phyloP scores from a whole-genome alignment of 352 stramenopile species.

The Thraustochytrium striatum region DNA sequence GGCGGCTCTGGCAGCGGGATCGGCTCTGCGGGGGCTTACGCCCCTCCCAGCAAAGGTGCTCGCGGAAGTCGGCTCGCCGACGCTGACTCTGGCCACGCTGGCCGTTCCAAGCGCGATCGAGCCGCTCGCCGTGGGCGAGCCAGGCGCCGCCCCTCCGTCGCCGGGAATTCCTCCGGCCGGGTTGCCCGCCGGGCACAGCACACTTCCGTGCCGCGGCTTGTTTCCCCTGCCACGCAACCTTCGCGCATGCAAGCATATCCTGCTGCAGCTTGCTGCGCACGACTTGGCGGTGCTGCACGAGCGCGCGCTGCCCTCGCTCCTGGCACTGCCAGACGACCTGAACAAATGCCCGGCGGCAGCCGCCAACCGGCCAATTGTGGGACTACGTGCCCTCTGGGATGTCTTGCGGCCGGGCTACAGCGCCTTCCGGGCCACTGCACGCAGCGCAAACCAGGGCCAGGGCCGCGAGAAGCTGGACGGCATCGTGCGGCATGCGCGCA shows the following conservation, averaged over 20 bases:
- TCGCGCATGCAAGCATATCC: conserved; percentile 29
- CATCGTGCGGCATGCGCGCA: not conserved
- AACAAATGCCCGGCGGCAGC: not conserved
- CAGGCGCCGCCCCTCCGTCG: too few species aligned
- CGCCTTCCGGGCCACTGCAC: conserved; percentile 6
- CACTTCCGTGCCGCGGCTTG: too few species aligned
- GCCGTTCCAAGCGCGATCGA: too few species aligned
- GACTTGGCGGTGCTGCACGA: conserved; percentile 3
- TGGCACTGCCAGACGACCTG: conserved; percentile 32
- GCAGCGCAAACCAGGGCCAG: not conserved
- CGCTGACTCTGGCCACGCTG: too few species aligned
- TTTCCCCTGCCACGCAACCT: not conserved
- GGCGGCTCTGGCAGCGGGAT: too few species aligned
- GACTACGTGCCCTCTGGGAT: conserved; percentile 19
- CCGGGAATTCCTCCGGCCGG: too few species aligned
- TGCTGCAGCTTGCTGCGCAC: conserved; percentile 36
- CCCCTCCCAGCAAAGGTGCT: too few species aligned
- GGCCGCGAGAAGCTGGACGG: not conserved
- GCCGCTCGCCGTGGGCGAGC: too few species aligned
- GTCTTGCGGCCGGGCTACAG: not conserved
- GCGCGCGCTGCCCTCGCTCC: not conserved
- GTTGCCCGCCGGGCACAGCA: too few species aligned
- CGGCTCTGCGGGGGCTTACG: too few species aligned
- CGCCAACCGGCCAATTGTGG: conserved; percentile 14
- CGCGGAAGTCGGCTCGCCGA: too few species aligned